Evolutionary conservation across 176 grass and related monocot species (phyloP).

Genomic region (Carex littledalei): DNA sequence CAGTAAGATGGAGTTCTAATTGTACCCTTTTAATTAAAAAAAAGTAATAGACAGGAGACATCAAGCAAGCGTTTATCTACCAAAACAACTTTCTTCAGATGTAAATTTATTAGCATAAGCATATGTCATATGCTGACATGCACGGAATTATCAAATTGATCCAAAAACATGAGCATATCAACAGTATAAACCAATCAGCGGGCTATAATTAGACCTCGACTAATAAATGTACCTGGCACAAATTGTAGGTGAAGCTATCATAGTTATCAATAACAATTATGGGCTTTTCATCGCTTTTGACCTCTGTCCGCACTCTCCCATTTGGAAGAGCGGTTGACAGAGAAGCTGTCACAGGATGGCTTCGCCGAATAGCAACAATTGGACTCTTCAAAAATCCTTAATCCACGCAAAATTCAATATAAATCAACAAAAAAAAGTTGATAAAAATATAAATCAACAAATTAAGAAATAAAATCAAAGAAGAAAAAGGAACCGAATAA

Average conservation of each 20-base stretch:
- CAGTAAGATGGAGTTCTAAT: not conserved
- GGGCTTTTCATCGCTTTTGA: constrained; percentile 35
- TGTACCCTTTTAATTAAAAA: not conserved
- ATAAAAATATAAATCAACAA: not conserved
- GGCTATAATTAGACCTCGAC: not conserved
- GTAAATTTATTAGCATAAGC: not conserved
- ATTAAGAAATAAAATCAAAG: not conserved
- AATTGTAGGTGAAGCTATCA: constrained; percentile 95
- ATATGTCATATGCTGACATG: not conserved
- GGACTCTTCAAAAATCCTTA: not conserved
- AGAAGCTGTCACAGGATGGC: not conserved
- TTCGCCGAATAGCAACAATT: not conserved
- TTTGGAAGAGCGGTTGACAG: not conserved
- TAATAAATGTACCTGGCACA: constrained; percentile 70
- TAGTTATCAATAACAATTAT: constrained; percentile 97
- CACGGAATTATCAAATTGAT: not conserved
- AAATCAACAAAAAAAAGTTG: not conserved
- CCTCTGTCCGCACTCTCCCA: not conserved
- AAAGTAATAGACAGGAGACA: not conserved
- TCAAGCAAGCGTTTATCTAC: not conserved
- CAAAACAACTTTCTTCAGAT: not conserved
- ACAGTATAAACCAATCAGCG: not conserved
- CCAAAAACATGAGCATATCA: not conserved
- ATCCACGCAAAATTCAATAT: not conserved
- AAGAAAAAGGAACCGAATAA: not conserved